Evolutionary conservation across 768 basidiomycete species (phyloP), one percentile per base, ranked within the genome.

Genomic region (Tremella yokohamensis): DNA sequence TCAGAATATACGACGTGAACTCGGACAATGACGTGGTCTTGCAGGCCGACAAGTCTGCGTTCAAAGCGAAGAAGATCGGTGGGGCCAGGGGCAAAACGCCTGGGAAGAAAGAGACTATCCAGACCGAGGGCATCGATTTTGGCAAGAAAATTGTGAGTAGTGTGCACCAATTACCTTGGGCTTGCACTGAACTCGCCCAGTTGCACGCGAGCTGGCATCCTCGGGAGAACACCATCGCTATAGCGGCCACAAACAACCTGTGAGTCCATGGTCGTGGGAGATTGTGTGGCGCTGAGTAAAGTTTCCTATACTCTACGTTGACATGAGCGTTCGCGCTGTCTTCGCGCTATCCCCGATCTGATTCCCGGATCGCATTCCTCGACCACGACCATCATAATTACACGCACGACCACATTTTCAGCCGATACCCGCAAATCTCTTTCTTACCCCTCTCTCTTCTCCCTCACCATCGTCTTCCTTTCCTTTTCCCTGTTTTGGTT

Each of bases 51-150:
- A 99, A 99, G 78, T 93, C 91, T 15, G 93, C 94, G 6, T 99
- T 99, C 82, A 98, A 98, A 78, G 90, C 90, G 49, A 99, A 97
- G 86, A 99, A 98, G 83, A 89, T 96, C 55, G 91, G 93, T 12
- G 92, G 88, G 1, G 75, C 76, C 49, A 76, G 79, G 62, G 85
- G 84, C 39, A 84, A 82, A 70, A 69, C 88, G 76, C 79, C 82
- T 29, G 77, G 61, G 80, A 79, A 91, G 76, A 90, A 91, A 12
- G 80, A 83, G 34, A 84, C 88, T 39, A 83, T 84, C 51, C 78
- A 88, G 75, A 85, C 87, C 74, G 91, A 94, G 64, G 84, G 86
- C 49, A 89, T 96, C 85, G 88, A 91, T 73, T 76, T 77, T 57
- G 75, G 74, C 8, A 75, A 76, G 66, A 77, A 79, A 64, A 79